These are phyloP conservation scores for Pelargonium cotyledonis DNA, from an alignment of 441 rosid genomes.

Conservation along the genomic window DNA sequence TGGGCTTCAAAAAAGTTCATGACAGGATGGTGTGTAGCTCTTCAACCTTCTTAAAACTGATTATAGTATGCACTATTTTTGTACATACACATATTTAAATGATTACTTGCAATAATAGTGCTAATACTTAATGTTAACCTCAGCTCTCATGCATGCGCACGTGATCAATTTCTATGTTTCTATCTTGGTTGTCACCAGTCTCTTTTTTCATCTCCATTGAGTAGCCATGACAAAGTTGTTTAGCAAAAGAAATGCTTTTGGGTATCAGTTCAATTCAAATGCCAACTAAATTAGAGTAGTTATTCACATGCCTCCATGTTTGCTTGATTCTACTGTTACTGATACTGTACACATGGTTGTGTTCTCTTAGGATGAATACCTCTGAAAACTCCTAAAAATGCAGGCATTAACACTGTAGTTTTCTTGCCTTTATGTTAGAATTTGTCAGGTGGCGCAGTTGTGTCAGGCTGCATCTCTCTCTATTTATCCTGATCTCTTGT, in stretches of 20 bases:
- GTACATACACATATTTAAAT: not conserved
- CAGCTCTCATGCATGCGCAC: too few relatives aligned
- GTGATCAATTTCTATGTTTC: not conserved
- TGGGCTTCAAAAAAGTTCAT: constrained; percentile 98
- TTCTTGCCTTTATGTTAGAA: not conserved
- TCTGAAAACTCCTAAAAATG: not conserved
- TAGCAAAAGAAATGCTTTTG: too few relatives aligned
- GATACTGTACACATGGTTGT: not conserved
- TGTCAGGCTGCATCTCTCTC: not conserved
- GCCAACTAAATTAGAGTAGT: too few relatives aligned
- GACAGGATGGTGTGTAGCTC: constrained; percentile 78
- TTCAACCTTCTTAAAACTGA: constrained; percentile 10
- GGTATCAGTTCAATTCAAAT: too few relatives aligned
- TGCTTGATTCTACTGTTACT: not conserved
- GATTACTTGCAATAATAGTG: not conserved
- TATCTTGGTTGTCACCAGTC: too few relatives aligned
- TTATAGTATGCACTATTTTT: constrained; percentile 1
- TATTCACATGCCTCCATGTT: not conserved
- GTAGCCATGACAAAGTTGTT: too few relatives aligned
- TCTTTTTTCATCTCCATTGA: too few relatives aligned
- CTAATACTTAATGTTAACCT: not conserved
- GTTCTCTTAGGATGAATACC: not conserved
- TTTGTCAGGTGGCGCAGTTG: not conserved
- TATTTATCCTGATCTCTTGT: not conserved
- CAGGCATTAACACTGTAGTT: not conserved